Conservation (phyloP, 2,329 filamentous ascomycete species). For the Scytalidium sp. region DNA sequence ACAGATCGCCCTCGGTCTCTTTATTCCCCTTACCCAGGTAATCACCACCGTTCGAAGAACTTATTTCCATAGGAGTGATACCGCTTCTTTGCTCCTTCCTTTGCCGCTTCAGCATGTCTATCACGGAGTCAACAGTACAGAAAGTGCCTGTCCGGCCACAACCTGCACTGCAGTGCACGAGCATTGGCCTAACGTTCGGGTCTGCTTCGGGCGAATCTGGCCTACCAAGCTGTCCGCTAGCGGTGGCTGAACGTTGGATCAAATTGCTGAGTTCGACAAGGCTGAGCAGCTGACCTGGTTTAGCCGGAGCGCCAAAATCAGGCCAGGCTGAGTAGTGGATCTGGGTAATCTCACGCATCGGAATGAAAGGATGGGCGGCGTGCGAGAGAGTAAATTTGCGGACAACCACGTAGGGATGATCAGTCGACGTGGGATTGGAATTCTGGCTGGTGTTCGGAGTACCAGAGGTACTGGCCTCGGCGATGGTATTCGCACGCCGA, state of each 20-base stretch:
- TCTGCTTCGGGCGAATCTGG: conserved; percentile 59
- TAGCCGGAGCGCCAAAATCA: conserved; percentile 89
- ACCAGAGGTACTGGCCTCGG: conserved; percentile 35
- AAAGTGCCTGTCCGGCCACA: conserved; percentile 96
- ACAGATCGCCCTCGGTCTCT: conserved; percentile 47
- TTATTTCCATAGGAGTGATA: conserved; percentile 41
- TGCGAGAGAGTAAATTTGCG: conserved; percentile 86
- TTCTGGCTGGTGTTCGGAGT: no score
- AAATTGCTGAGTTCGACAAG: conserved; percentile 85
- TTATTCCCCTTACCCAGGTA: conserved; percentile 19
- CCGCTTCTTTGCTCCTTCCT: conserved; percentile 35
- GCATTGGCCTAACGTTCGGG: conserved; percentile 60
- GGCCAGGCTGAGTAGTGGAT: conserved; percentile 96
- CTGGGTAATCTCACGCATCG: conserved; percentile 90
- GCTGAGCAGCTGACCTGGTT: conserved; percentile 80
- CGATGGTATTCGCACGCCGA: conserved; percentile 53
- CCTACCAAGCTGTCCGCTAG: conserved; percentile 28
- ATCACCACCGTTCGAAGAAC: conserved; percentile 16
- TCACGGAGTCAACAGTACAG: conserved; percentile 92
- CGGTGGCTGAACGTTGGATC: conserved; percentile 54
- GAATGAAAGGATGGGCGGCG: conserved; percentile 71
- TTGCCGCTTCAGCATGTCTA: conserved; percentile 96
- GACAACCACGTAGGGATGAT: conserved; percentile 74
- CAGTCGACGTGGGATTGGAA: conserved; percentile 30
- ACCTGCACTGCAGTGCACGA: conserved; percentile 95